Evolutionary conservation across 2,329 filamentous ascomycete species (phyloP), one percentile per base, ranked within the genome.

Genomic region (Colletotrichum sp.): DNA sequence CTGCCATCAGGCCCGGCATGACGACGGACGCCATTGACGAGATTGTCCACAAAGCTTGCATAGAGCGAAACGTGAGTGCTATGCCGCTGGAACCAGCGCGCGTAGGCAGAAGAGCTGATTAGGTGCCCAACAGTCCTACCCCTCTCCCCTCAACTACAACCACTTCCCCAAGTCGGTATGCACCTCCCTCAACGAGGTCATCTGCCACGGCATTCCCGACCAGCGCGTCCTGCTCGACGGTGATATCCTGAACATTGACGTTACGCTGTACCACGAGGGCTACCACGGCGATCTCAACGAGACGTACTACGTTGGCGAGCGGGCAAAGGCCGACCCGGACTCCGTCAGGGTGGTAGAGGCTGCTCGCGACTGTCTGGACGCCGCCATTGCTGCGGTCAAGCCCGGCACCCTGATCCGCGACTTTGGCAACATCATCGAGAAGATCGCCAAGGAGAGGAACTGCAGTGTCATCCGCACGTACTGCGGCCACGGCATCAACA

Each of bases 281-380:
- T 98, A 96, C 86, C 97, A 99, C 82, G 95, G 95, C 69, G 97
- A 99, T 83, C 87, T 99, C 69, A 99, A 99, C 86, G 97, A 99
- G 87, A 99, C 97, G 15, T 99, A 98, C 86, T 99, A 99, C 82
- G 94, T 99, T 62, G 97, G 97, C 70, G 94, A 97, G 78, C 95
- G 94, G 81, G 94, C 97, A 55, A 90, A 91, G 80, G 92, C 94
- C 11, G 93, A 98, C 80, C 91, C 95, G 1, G 96, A 98, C 78
- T 91, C 94, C 5, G 95, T 98, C 34, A 92, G 96, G 36, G 95
- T 99, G 0, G 95, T 98, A 2, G 97, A 99, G 85, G 92, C 96
- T 8, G 92, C 97, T 21, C 91, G 97, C 78, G 94, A 98, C 83
- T 98, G 94, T 81, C 86, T 99, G 54, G 93, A 98, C n/a, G 91